Conservation (phyloP, 192 early-diverging fungal species). For the Chytriomyces sp. region DNA sequence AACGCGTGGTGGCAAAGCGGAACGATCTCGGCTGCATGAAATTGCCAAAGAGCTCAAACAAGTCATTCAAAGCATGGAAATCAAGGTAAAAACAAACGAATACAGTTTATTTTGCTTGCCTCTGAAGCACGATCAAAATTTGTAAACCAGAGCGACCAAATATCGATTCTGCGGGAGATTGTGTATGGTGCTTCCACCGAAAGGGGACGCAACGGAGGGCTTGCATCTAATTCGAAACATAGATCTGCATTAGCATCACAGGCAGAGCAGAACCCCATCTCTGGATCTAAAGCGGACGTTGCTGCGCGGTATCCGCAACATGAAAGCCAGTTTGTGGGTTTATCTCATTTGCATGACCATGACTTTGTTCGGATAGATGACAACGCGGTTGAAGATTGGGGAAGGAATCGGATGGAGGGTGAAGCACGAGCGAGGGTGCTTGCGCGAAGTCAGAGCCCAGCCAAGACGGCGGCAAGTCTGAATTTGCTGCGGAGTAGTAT, state of each 20-base stretch:
- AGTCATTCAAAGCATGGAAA: conserved; percentile 54
- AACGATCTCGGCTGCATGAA: conserved; percentile 28
- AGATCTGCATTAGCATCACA: no score
- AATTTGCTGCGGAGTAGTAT: conserved; percentile 44
- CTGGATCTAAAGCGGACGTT: no score
- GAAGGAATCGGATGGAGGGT: no score
- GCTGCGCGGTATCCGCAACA: no score
- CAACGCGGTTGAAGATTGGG: no score
- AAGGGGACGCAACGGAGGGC: no score
- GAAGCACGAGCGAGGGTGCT: not conserved
- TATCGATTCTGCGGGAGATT: conserved; percentile 55
- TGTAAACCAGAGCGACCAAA: conserved; percentile 49
- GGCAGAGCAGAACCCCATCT: no score
- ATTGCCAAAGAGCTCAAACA: conserved; percentile 52
- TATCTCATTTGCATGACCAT: not conserved
- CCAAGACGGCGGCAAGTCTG: conserved; percentile 37
- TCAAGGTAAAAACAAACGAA: conserved; percentile 37
- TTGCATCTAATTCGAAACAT: no score
- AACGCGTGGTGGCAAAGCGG: not conserved
- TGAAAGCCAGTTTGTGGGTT: conserved; percentile 6
- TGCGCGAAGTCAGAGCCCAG: conserved; percentile 31
- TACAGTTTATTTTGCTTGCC: not conserved
- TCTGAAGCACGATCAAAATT: not conserved
- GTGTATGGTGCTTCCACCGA: no score
- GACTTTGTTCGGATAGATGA: no score